phyloP scores from a whole-genome alignment of 1,284 basidiomycete species.

The Xerocomus amazonicus region DNA sequence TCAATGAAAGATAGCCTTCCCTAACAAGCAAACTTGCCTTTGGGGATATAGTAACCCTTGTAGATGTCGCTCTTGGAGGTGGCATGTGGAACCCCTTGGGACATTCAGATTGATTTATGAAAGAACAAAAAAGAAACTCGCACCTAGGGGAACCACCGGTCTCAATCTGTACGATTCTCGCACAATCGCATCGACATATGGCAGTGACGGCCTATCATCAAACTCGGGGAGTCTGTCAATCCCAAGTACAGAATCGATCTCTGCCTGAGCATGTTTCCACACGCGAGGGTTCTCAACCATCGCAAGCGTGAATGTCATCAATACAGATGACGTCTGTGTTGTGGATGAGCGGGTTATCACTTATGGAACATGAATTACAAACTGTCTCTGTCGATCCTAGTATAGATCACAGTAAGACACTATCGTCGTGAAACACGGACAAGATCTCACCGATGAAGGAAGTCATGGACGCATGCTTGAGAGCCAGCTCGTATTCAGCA shows the following conservation, averaged over 20 bases:
- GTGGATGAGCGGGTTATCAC: not conserved
- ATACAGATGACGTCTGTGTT: slow-evolving; percentile 6
- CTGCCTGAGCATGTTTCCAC: slow-evolving; percentile 32
- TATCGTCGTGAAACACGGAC: too few species aligned
- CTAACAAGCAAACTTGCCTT: slow-evolving; percentile 9
- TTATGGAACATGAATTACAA: not conserved
- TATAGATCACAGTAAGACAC: not conserved
- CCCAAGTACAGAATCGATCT: slow-evolving; percentile 37
- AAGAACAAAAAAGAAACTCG: not conserved
- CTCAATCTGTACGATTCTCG: slow-evolving; percentile 32
- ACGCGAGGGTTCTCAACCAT: slow-evolving; percentile 33
- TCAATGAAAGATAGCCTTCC: not conserved
- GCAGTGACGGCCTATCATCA: slow-evolving; percentile 33
- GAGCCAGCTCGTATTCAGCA: not conserved
- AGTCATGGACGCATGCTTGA: slow-evolving; percentile 7
- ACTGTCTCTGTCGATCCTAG: slow-evolving; percentile 14
- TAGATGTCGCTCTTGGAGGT: slow-evolving; percentile 22
- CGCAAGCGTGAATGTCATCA: slow-evolving; percentile 27
- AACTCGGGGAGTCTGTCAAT: slow-evolving; percentile 36
- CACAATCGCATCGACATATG: slow-evolving; percentile 36
- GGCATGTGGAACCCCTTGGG: slow-evolving; percentile 17
- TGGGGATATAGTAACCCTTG: slow-evolving; percentile 27
- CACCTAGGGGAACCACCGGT: slow-evolving; percentile 23
- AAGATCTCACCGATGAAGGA: slow-evolving; percentile 8
- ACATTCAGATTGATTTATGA: not conserved